Base-by-base conservation (phyloP, 73 alveolate species). In the Paramecium biaurelia region DNA sequence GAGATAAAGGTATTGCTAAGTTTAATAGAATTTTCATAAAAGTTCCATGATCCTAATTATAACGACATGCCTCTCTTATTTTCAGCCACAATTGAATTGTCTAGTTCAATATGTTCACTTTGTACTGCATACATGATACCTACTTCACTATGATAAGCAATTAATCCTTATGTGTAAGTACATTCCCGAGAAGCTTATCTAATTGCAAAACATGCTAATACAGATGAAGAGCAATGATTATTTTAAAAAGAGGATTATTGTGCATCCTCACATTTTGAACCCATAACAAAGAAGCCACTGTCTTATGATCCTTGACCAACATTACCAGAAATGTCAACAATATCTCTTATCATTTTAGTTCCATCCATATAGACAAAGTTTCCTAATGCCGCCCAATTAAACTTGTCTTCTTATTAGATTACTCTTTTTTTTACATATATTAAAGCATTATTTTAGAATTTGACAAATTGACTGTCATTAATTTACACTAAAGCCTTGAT, bases 361-460 rank as follows among this genome's bases (percentile, higher is more conserved):
- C 70, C 70, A 56, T 56, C 70, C 18, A 92, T 68, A 20, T 30
- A 85, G 15, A 34, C 7, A 14, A 30, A 32, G 12, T 70, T 47
- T 0, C 45, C 88, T 7, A 41, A 93, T 1, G 20, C 95, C n/a
- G 95, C 95, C 18, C 45, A 37, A 37, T 37, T 37, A 72, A 37
- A 37, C 11, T 37, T 37, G 10, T 9, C 4, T 37, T 37, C 7
- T 9, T 37, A 37, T 37, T 37, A 4, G 45, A 37, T 37, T 4
- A 72, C n/a, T 72, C 87, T 72, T 57, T 72, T 72, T n/a, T 20
- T 72, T 5, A 72, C 87, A 72, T 34, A 72, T 15, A 72, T 72
- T 32, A 72, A n/a, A 28, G 37, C 28, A 72, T 72, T 72, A 28
- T 72, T 28, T 24, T 72, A 72, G 15, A 72, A 72, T 72, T 72